Conservation (phyloP, 1,284 basidiomycete genomes). For the Rhodotorula sp. region DNA sequence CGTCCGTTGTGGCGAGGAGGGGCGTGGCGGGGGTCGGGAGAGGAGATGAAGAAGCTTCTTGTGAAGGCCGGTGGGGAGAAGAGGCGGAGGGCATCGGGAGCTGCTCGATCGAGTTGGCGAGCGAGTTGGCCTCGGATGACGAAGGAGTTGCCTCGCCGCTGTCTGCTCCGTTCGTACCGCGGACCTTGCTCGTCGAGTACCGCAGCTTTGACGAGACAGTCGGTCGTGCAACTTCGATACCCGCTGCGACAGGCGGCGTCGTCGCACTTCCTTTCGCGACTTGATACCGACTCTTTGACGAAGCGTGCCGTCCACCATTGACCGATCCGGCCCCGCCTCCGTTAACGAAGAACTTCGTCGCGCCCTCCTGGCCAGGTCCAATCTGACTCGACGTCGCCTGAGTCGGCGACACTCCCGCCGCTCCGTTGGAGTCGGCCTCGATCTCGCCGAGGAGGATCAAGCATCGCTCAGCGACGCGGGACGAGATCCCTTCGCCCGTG, state of each 20-base stretch:
- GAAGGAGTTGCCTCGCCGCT: neutral
- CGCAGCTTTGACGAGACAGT: conserved; percentile 4
- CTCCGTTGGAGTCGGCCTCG: conserved; percentile 42
- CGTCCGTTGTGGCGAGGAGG: conserved; percentile 3
- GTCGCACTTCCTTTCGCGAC: conserved; percentile 1
- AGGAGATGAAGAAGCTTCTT: neutral
- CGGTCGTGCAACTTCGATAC: conserved; percentile 2
- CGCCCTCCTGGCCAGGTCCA: neutral
- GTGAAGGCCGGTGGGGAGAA: neutral
- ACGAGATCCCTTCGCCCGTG: conserved; percentile 83
- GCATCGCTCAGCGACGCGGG: conserved; percentile 79
- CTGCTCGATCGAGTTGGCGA: conserved; percentile 25
- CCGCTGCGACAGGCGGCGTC: conserved; percentile 1
- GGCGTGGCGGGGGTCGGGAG: neutral
- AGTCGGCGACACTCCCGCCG: neutral
- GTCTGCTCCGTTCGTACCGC: neutral
- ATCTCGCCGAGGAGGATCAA: conserved; percentile 62
- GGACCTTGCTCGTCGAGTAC: conserved; percentile 20
- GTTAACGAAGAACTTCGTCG: neutral
- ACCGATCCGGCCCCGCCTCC: neutral
- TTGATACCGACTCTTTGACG: conserved; percentile 16
- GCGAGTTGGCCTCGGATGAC: conserved; percentile 3
- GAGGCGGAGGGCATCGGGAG: conserved; percentile 12
- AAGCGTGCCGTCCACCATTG: neutral
- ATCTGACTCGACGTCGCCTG: neutral